These are phyloP conservation scores for Fremontodendron californicum DNA, from an alignment of 345 rosid species.

Conservation along the genomic window DNA sequence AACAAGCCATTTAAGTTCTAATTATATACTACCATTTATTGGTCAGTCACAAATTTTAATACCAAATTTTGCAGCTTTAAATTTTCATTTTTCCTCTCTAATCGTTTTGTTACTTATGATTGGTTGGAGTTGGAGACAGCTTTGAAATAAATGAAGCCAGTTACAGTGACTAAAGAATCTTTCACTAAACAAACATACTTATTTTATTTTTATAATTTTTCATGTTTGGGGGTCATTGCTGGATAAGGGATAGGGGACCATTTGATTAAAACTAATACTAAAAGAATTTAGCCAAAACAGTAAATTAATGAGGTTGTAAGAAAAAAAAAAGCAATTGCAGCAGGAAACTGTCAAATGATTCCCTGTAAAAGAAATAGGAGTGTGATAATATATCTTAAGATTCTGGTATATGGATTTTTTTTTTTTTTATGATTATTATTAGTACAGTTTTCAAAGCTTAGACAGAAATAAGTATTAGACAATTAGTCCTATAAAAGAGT, in stretches of 20 bases:
- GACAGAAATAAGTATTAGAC: not conserved
- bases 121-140: not conserved
- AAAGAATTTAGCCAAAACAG: not conserved
- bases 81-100: not conserved
- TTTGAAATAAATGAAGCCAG: conserved; percentile 4
- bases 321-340: not conserved
- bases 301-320: not conserved
- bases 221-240: not conserved
- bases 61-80: not conserved
- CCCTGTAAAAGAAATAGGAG: not conserved
- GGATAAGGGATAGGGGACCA: not conserved
- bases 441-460: not conserved
- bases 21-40: not conserved
- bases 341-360: not conserved
- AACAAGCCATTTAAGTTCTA: not conserved
- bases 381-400: not conserved
- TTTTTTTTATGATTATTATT: not conserved
- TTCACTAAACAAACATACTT: not conserved
- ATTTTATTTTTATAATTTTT: not conserved
- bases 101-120: not conserved
- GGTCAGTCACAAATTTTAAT: not conserved
- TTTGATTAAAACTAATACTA: not conserved
- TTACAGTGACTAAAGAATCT: not conserved
- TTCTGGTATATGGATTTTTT: not conserved
- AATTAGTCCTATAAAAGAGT: not conserved